These are phyloP conservation scores for Firmiana major DNA, from an alignment of 345 rosid genomes.

Conservation along the genomic window DNA sequence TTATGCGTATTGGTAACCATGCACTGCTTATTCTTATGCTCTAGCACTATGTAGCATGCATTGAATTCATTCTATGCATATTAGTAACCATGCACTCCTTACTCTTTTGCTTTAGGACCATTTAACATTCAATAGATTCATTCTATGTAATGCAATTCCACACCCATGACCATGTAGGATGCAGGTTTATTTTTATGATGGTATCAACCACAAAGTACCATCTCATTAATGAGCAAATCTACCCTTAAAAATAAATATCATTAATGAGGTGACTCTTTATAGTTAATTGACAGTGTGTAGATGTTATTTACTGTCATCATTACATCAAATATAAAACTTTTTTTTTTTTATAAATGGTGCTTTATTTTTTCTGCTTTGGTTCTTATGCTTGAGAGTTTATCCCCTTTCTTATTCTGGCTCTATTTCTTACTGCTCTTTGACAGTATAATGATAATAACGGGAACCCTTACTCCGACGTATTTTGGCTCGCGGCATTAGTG, in stretches of 20 bases:
- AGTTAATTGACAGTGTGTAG: too few relatives aligned
- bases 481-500: constrained; percentile 92
- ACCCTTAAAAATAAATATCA: too few relatives aligned
- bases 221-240: too few relatives aligned
- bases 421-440: constrained; percentile 18
- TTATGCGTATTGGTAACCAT: not conserved
- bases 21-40: not conserved
- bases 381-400: constrained; percentile 1
- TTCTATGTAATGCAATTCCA: not conserved
- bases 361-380: not conserved
- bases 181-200: too few relatives aligned
- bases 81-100: not conserved
- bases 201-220: too few relatives aligned
- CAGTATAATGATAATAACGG: constrained; percentile 97
- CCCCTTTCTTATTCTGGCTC: not conserved
- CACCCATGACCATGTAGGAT: not conserved
- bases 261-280: too few relatives aligned
- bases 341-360: not conserved
- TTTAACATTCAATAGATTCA: not conserved
- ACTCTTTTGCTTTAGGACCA: not conserved
- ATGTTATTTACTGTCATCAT: too few relatives aligned
- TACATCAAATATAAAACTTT: too few relatives aligned
- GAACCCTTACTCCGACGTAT: constrained; percentile 88
- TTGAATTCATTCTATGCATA: not conserved
- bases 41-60: not conserved